Evolutionary conservation across 2,329 filamentous ascomycete genomes (phyloP), one percentile per base, ranked within the genome.

Genomic region (Trichoderma sp.): DNA sequence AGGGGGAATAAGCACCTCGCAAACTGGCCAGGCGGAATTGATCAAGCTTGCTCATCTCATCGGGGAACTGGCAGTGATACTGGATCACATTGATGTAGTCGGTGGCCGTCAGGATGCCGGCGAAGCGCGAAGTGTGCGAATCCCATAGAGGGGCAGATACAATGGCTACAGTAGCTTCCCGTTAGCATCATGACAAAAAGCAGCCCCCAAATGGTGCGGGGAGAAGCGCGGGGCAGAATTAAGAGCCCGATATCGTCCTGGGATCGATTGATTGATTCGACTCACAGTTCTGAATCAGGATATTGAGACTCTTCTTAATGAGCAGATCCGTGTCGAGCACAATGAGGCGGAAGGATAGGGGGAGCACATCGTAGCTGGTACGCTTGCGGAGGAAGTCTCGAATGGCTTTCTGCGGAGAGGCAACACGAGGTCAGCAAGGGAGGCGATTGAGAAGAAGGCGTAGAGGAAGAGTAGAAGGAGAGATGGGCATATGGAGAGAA

Each of bases 1-100:
- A 15, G 15, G 15, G 34, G 36, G 17, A 9, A n/a, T 13, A 13
- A n/a, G 26, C 85, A 97, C 95, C 93, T 88, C 95, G 89, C 72
- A 99, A 88, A 79, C 94, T 97, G 83, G 93, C 95, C 73, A 99
- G 84, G 61, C 94, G 91, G 81, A 99, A 98, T 81, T 97, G 93
- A 76, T 98, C 96, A 77, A 99, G 93, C 79, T 95, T 91, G 75
- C 91, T 90, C 73, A 98, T 88, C 72, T 95, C 92, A 75, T 97
- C 93, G 3, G 95, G 96, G 77, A 96, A 97, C 82, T 98, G 95
- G 86, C 94, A 98, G 85, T 99, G 98, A 83, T 99, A 99, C 81
- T 98, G 95, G 53, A 99, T 97, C 71, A 99, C 92, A 79, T 99
- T 99, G 84, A 99, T 97, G 81, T 96, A 99, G 83, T 99, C 96